These are phyloP conservation scores for Acrodontium crateriforme DNA, from an alignment of 2,329 filamentous ascomycete species.

Conservation along the genomic window DNA sequence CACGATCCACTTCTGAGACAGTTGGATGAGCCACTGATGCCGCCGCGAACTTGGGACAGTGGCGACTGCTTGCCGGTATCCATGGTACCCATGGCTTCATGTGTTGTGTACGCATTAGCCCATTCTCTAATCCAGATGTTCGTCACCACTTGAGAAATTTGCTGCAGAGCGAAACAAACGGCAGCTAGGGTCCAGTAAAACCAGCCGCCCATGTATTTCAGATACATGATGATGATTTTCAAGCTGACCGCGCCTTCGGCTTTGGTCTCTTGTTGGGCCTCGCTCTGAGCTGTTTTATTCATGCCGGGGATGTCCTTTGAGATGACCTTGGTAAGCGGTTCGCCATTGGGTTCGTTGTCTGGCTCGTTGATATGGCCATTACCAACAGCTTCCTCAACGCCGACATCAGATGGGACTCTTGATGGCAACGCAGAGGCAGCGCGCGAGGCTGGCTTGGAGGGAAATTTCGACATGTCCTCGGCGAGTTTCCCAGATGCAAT, in stretches of 20 bases:
- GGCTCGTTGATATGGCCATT: constrained; percentile 36
- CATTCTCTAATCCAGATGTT: constrained; percentile 92
- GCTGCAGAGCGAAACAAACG: constrained; percentile 65
- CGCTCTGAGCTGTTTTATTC: constrained; percentile 30
- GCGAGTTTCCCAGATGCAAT: constrained; percentile 79
- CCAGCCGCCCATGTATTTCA: constrained; percentile 86
- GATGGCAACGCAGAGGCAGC: constrained; percentile 62
- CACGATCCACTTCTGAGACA: constrained; percentile 39
- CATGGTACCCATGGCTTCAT: constrained; percentile 25
- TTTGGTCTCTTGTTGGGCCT: constrained; percentile 55
- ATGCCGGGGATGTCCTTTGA: constrained; percentile 25
- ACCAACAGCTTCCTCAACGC: constrained; percentile 19
- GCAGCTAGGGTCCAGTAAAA: constrained; percentile 79
- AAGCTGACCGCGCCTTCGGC: constrained; percentile 78
- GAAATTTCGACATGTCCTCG: constrained; percentile 60
- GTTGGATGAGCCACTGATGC: constrained; percentile 29
- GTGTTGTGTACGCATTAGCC: constrained; percentile 69
- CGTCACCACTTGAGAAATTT: constrained; percentile 72
- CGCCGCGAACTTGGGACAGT: constrained; percentile 29
- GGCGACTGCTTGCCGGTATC: constrained; percentile 23
- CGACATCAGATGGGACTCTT: constrained; percentile 58
- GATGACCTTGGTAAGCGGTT: constrained; percentile 35
- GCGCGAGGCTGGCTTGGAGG: constrained; percentile 54
- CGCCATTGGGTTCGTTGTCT: constrained; percentile 23
- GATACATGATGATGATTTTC: constrained; percentile 72